Percentiles rank a stretch among this genome's conserved stretches.
phyloP scores from a whole-genome alignment of 2,329 filamentous ascomycete species.

The Neonectria sp. region DNA sequence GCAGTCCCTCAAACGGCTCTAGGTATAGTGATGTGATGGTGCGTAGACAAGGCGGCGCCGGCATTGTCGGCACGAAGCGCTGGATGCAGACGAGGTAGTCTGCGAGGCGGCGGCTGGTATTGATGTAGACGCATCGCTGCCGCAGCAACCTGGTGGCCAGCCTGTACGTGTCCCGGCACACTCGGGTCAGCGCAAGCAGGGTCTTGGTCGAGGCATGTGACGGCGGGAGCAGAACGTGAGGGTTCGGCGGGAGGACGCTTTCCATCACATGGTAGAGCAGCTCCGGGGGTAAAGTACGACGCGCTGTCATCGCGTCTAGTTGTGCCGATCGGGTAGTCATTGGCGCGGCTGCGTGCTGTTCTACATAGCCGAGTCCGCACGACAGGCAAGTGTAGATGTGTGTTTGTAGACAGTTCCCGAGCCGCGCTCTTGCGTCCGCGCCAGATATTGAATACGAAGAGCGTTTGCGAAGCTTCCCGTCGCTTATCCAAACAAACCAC shows the following conservation, averaged over 20 bases:
- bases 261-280: constrained; percentile 55
- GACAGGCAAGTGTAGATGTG: constrained; percentile 9
- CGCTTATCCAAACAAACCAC: neutral
- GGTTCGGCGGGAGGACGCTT: constrained; percentile 52
- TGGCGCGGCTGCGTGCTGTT: constrained; percentile 19
- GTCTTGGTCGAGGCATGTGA: constrained; percentile 59
- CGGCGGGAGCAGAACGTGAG: constrained; percentile 51
- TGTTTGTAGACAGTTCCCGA: constrained; percentile 4
- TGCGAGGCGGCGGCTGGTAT: constrained; percentile 55
- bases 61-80: constrained; percentile 49
- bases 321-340: constrained; percentile 26
- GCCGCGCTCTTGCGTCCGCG: constrained; percentile 27
- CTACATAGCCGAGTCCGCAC: constrained; percentile 18
- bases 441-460: constrained; percentile 15
- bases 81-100: constrained; percentile 53
- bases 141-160: constrained; percentile 60
- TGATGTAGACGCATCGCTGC: constrained; percentile 61
- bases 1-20: constrained; percentile 53
- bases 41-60: constrained; percentile 48
- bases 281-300: constrained; percentile 51
- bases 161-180: constrained; percentile 59
- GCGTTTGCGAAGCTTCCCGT: constrained; percentile 4
- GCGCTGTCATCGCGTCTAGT: constrained; percentile 17
- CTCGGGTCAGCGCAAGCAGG: constrained; percentile 60
- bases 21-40: constrained; percentile 60